A percentile compares a stretch with the other conserved stretches of the same genome.
These are phyloP conservation scores for Petrea volubilis DNA, from an alignment of 257 asterid species.

Conservation along the genomic window DNA sequence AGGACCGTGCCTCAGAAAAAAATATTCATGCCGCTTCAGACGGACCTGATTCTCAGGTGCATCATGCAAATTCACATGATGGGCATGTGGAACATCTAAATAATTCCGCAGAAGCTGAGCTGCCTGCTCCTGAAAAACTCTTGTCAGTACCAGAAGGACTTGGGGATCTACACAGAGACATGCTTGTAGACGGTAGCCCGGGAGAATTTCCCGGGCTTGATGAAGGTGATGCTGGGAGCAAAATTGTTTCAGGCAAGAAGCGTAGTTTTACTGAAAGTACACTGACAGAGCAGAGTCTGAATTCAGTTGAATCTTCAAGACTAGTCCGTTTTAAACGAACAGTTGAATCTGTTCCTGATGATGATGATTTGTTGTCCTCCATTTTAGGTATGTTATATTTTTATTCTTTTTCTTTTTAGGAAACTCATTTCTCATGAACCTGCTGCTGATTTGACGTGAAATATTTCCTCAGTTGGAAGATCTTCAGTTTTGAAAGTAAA, in stretches of 20 bases:
- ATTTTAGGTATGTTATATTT: conserved; percentile 63
- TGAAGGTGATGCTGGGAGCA: conserved; percentile 73
- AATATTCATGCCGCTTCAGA: conserved; percentile 28
- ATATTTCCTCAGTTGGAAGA: conserved; percentile 60
- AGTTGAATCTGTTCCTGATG: conserved; percentile 77
- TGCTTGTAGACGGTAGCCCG: conserved; percentile 58
- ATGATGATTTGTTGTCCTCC: conserved; percentile 87
- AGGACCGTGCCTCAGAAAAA: conserved; percentile 36
- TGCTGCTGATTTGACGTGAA: conserved; percentile 26
- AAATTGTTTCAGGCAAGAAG: conserved; percentile 69
- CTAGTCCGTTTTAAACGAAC: conserved; percentile 61
- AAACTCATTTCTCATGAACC: conserved; percentile 3
- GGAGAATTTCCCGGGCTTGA: conserved; percentile 40
- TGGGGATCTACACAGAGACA: conserved; percentile 38
- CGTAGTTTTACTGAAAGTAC: conserved; percentile 92
- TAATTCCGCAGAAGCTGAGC: conserved; percentile 41
- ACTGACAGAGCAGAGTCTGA: conserved; percentile 78
- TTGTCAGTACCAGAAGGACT: conserved; percentile 59
- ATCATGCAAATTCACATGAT: conserved; percentile 32
- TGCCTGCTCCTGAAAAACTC: conserved; percentile 72
- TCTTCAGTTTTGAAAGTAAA: conserved; percentile 81
- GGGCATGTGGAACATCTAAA: conserved; percentile 27
- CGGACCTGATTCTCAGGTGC: conserved; percentile 37
- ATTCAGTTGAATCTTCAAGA: conserved; percentile 86
- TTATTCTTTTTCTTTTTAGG: conserved; percentile 3